phyloP scores from a whole-genome alignment of 441 rosid genomes.

The Euphorbia celastroides region DNA sequence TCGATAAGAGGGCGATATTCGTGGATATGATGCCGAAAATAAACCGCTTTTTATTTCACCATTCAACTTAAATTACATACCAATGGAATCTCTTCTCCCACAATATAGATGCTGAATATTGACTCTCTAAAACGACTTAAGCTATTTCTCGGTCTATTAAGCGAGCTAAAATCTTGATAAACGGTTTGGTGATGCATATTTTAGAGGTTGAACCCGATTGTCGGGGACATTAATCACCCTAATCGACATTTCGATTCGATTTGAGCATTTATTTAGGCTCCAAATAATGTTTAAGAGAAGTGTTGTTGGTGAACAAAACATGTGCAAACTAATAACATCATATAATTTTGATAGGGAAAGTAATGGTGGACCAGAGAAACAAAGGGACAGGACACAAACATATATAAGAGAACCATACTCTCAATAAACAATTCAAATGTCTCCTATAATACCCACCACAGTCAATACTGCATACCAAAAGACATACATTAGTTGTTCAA shows the following conservation, averaged over 20 bases:
- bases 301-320: not conserved
- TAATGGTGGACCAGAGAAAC: constrained; percentile 11
- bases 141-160: no score
- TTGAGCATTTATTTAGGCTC: not conserved
- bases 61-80: no score
- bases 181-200: no score
- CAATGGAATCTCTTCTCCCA: no score
- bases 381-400: constrained; percentile 11
- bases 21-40: not conserved
- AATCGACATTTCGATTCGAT: not conserved
- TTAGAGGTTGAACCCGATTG: no score
- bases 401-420: constrained; percentile 7
- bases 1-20: no score
- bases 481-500: constrained; percentile 21
- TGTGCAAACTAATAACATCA: constrained; percentile 1
- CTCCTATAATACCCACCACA: constrained; percentile 15
- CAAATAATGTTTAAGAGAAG: not conserved
- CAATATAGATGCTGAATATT: no score
- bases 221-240: no score
- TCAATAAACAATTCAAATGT: constrained; percentile 9
- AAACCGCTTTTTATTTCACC: no score
- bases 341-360: constrained; percentile 9
- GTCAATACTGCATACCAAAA: constrained; percentile 19
- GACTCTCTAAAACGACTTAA: no score
- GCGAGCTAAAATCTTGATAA: no score